Evolutionary conservation across 805 yeast genomes (phyloP).

Genomic region (Suhomyces pyralidae): DNA sequence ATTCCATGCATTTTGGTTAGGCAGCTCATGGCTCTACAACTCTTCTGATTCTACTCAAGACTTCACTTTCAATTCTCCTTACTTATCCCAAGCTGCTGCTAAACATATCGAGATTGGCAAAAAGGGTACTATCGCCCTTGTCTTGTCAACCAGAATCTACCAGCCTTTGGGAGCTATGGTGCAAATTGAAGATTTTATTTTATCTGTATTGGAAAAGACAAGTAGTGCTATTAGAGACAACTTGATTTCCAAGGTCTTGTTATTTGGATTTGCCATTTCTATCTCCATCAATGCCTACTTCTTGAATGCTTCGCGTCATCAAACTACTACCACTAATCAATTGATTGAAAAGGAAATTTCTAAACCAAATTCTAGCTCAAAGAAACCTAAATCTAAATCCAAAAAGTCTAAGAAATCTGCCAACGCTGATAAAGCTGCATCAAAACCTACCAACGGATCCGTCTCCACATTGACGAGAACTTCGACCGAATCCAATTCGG

Average conservation of each 20-base stretch:
- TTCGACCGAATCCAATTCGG: conserved; percentile 14
- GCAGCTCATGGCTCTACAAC: conserved; percentile 64
- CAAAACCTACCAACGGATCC: conserved; percentile 1
- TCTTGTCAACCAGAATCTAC: conserved; percentile 56
- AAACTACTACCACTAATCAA: conserved; percentile 43
- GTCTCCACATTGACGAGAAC: conserved; percentile 1
- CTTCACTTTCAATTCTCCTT: conserved; percentile 16
- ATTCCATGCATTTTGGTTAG: conserved; percentile 65
- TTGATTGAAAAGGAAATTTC: conserved; percentile 40
- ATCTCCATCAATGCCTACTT: conserved; percentile 80
- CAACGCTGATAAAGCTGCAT: too few relatives aligned
- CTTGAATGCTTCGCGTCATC: conserved; percentile 78
- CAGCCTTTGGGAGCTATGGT: conserved; percentile 55
- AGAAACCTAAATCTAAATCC: conserved; percentile 1
- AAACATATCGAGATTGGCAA: conserved; percentile 44
- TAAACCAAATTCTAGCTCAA: conserved; percentile 19
- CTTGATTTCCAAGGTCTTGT: conserved; percentile 70
- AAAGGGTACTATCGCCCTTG: conserved; percentile 54
- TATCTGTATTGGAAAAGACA: conserved; percentile 50
- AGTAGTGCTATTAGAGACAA: conserved; percentile 76
- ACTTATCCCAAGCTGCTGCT: conserved; percentile 40
- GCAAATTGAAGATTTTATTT: conserved; percentile 59
- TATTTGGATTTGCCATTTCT: conserved; percentile 70
- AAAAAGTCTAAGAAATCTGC: conserved; percentile 3
- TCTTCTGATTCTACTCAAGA: conserved; percentile 9